These are phyloP conservation scores for Saccharomycopsis babjevae DNA, from an alignment of 805 yeast genomes.

Conservation along the genomic window DNA sequence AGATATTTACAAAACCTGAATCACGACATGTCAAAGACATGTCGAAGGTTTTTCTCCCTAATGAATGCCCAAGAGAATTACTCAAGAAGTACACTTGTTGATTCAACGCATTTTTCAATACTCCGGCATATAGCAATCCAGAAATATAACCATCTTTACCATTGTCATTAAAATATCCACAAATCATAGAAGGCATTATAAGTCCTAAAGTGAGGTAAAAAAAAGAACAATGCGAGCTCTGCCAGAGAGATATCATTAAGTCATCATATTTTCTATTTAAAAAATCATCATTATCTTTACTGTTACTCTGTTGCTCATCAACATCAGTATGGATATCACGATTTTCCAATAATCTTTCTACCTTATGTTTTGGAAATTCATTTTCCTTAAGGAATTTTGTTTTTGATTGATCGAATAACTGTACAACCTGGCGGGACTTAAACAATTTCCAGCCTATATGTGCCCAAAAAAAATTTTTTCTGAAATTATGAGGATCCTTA, in stretches of 20 bases:
- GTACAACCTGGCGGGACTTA: conserved; percentile 21
- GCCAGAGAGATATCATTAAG: conserved; percentile 31
- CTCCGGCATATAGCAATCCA: conserved; percentile 72
- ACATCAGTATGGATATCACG: background rate
- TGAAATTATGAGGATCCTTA: conserved; percentile 76
- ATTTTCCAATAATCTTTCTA: background rate
- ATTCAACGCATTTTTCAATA: conserved; percentile 55
- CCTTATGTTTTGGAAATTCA: conserved; percentile 4
- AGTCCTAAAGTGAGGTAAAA: conserved; percentile 43
- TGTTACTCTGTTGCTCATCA: background rate
- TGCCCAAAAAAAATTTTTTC: conserved; percentile 71
- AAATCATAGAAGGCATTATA: conserved; percentile 53
- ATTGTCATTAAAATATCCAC: conserved; percentile 65
- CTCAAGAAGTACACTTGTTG: conserved; percentile 75
- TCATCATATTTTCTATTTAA: conserved; percentile 44
- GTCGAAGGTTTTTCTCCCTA: conserved; percentile 66
- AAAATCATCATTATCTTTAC: conserved; percentile 27
- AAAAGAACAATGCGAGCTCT: conserved; percentile 57
- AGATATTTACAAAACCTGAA: conserved; percentile 40
- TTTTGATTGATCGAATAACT: conserved; percentile 4
- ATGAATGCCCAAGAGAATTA: conserved; percentile 75
- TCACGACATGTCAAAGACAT: conserved; percentile 65
- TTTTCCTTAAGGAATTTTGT: conserved; percentile 16
- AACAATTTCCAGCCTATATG: conserved; percentile 85
- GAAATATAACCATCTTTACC: conserved; percentile 35